Evolutionary conservation across 78 protist genomes (phyloP), one percentile per base, ranked within the genome.

Genomic region (Tieghemostelium lacteum): DNA sequence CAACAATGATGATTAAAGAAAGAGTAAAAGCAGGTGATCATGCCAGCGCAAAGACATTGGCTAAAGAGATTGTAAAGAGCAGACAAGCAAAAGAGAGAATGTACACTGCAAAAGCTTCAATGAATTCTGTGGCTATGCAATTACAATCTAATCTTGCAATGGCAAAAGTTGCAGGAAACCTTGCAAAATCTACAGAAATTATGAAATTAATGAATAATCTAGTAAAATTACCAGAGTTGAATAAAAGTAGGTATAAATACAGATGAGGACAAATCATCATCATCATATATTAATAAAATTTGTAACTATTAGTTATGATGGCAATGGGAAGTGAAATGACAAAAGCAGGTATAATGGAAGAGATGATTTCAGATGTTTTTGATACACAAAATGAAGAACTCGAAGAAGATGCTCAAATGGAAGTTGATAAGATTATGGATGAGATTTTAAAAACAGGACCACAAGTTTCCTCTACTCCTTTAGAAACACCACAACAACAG

Each of bases 141-240:
- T 42, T 93, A 50, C 88, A 75, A 63, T 67, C 66, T 34, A 73
- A 85, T 54, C 57, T 80, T 12, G 40, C 88, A 42, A 85, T 85
- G 91, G 50, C 80, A 40, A 93, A 93, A 39, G 69, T 93, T 22
- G 75, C 75, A 20, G 96, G 96, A 16, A 28, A 62, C 17, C 45
- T 93, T 31, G 74, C 83, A 57, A 86, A 86, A 71, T 75, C 91
- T 6, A 72, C 94, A 6, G 80, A 58, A 20, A 73, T 93, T 7
- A 85, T 93, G 96, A 58, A 55, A 24, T 29, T 73, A 67, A 93
- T 93, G 96, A 86, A 93, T 50, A 54, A 93, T 50, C 78, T 93
- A 12, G 24, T 87, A 28, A 75, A 86, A 54, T 50, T 93, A 34
- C 86, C 93, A 8, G 91, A 93, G 34, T n/a, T 88, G 57, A 75